Conservation (phyloP, 164 flowering plant species). For the Houttuynia cordata region DNA sequence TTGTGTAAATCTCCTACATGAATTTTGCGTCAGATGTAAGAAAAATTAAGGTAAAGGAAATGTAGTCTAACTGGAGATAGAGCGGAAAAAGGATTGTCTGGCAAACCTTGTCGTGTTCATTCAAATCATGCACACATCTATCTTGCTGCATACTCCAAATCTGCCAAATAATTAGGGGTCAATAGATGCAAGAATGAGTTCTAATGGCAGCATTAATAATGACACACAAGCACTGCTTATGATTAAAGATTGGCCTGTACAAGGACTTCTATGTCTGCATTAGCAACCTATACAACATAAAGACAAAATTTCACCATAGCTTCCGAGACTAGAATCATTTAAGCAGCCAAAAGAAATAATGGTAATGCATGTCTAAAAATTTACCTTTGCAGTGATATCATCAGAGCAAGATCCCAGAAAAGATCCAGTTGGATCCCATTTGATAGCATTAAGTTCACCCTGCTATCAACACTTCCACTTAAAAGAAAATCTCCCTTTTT, state of each 20-base stretch:
- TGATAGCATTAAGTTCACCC: slow-evolving; percentile 97
- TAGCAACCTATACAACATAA: neutral
- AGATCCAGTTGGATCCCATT: slow-evolving; percentile 95
- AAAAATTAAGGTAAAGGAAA: no score
- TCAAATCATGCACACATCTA: slow-evolving; percentile 65
- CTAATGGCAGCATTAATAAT: no score
- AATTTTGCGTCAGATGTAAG: no score
- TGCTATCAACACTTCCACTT: slow-evolving; percentile 93
- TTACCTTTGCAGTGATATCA: slow-evolving; percentile 91
- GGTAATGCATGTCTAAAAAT: neutral
- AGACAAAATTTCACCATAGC: neutral
- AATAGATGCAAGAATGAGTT: neutral
- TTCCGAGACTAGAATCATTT: neutral
- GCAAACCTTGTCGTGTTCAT: no score
- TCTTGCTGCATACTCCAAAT: slow-evolving; percentile 94
- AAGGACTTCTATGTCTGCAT: neutral
- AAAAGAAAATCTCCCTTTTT: slow-evolving; percentile 95
- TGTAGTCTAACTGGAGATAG: no score
- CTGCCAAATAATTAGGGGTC: slow-evolving; percentile 22
- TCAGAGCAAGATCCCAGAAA: slow-evolving; percentile 94
- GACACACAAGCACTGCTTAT: no score
- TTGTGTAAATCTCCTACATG: no score
- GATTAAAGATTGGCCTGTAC: neutral
- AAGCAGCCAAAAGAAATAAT: neutral
- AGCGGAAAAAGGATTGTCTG: no score